Percentiles rank a stretch among this genome's conserved stretches.
These are phyloP conservation scores for Lizanozyma gosingica DNA, from an alignment of 1,139 yeast species.

Conservation along the genomic window DNA sequence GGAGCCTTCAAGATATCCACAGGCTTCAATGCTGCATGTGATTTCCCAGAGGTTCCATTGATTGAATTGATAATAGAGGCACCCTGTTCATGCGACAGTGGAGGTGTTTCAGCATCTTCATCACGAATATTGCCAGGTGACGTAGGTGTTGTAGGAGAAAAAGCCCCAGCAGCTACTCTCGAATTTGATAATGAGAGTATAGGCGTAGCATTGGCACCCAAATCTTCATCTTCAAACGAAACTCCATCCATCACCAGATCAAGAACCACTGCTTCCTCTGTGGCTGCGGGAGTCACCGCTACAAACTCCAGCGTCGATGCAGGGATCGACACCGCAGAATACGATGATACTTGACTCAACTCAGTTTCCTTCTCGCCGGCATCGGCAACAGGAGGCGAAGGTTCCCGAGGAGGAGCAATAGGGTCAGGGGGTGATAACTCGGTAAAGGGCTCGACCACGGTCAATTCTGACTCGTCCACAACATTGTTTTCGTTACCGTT, in stretches of 20 bases:
- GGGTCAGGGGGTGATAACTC: not conserved
- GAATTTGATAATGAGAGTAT: slow-evolving; percentile 16
- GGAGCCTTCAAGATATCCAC: slow-evolving; percentile 13
- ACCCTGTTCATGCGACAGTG: slow-evolving; percentile 1
- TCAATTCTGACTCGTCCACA: slow-evolving; percentile 21
- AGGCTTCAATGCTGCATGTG: slow-evolving; percentile 1
- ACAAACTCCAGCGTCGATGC: slow-evolving; percentile 7
- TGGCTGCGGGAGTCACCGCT: slow-evolving; percentile 1
- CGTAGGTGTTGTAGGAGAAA: slow-evolving; percentile 3
- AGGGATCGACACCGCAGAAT: slow-evolving; percentile 33
- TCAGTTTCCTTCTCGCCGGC: slow-evolving; percentile 1
- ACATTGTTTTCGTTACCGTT: slow-evolving; percentile 32
- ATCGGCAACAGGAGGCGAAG: slow-evolving; percentile 2
- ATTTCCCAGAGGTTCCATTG: slow-evolving; percentile 3
- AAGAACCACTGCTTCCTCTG: slow-evolving; percentile 5
- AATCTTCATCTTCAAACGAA: slow-evolving; percentile 10
- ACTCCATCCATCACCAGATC: slow-evolving; percentile 4
- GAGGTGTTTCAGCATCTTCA: not conserved
- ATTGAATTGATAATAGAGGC: slow-evolving; percentile 3
- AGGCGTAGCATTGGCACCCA: slow-evolving; percentile 16
- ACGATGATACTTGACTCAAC: slow-evolving; percentile 25
- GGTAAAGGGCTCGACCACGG: slow-evolving; percentile 2
- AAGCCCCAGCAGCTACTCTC: slow-evolving; percentile 8
- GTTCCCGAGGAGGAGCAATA: slow-evolving; percentile 1
- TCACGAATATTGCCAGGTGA: slow-evolving; percentile 3